Conservation (phyloP, 352 stramenopile species). For the Nothophytophthora sp. region DNA sequence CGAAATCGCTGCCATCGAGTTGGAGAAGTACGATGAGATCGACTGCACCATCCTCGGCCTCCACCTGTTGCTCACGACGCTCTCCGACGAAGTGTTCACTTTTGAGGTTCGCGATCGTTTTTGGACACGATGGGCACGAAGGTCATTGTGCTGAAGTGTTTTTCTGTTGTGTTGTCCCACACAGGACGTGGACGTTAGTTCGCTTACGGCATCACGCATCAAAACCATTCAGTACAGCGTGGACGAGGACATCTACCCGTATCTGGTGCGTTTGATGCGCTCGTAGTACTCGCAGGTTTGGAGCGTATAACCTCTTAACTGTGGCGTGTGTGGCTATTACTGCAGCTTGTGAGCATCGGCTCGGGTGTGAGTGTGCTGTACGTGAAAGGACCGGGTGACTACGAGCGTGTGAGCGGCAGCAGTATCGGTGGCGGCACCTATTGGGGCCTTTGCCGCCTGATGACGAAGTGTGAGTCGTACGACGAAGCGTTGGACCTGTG, state of each 20-base stretch:
- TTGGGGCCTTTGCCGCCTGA: slow-evolving; percentile 96
- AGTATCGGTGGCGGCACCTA: slow-evolving; percentile 99
- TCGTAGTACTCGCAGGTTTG: not conserved
- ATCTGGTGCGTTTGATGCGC: slow-evolving; percentile 50
- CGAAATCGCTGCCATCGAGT: slow-evolving; percentile 79
- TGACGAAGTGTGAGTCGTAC: slow-evolving; percentile 90
- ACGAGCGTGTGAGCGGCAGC: slow-evolving; percentile 97
- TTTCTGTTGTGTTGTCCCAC: not conserved
- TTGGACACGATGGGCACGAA: not conserved
- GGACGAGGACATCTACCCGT: slow-evolving; percentile 83
- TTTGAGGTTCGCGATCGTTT: slow-evolving; percentile 83
- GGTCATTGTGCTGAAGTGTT: slow-evolving; percentile 2
- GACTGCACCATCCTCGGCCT: slow-evolving; percentile 97
- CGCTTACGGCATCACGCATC: slow-evolving; percentile 69
- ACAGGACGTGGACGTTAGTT: slow-evolving; percentile 82
- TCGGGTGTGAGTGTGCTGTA: slow-evolving; percentile 97
- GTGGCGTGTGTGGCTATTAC: not conserved
- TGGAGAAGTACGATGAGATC: slow-evolving; percentile 94
- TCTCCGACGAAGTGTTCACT: slow-evolving; percentile 98
- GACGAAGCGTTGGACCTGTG: slow-evolving; percentile 85
- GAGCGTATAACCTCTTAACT: not conserved
- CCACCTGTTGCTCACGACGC: slow-evolving; percentile 96
- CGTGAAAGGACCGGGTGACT: slow-evolving; percentile 93
- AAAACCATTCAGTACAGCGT: slow-evolving; percentile 81
- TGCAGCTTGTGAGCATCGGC: slow-evolving; percentile 96